These are phyloP conservation scores for Naganishia onofrii DNA, from an alignment of 768 basidiomycete species.

Conservation along the genomic window DNA sequence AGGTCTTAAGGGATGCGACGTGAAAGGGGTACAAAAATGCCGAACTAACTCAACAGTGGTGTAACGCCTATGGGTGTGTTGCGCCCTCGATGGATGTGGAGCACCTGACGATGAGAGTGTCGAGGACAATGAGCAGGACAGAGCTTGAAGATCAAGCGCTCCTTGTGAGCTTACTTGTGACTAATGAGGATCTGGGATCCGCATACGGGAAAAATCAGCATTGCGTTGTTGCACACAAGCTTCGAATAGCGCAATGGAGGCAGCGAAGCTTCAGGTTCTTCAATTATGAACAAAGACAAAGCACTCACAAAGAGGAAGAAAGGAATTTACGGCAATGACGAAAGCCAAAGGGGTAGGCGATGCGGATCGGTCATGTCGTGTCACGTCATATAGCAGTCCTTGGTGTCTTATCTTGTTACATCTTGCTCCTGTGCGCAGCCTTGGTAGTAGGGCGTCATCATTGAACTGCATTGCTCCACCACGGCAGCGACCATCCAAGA, in stretches of 20 bases:
- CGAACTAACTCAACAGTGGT: neutral
- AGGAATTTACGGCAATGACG: neutral
- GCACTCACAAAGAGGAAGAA: neutral
- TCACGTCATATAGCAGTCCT: neutral
- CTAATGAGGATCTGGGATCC: neutral
- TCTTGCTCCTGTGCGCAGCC: neutral
- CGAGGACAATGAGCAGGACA: too few species aligned
- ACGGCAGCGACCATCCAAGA: too few species aligned
- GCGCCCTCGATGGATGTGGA: too few species aligned
- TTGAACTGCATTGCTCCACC: too few species aligned
- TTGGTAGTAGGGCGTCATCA: too few species aligned
- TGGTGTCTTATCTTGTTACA: neutral
- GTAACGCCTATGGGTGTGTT: neutral
- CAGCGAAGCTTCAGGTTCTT: neutral
- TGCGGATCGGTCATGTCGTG: slow-evolving; percentile 1
- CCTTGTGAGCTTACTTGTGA: too few species aligned
- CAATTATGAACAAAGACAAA: neutral
- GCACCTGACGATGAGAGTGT: too few species aligned
- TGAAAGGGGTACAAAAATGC: slow-evolving; percentile 1
- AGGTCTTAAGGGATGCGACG: slow-evolving; percentile 12
- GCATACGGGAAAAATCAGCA: neutral
- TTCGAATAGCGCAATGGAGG: neutral
- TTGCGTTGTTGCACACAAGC: neutral
- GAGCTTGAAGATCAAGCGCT: too few species aligned
- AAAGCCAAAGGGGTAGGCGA: neutral